Percentiles rank a stretch among this genome's conserved stretches.
These are phyloP conservation scores for Leccinum disarticulatum DNA, from an alignment of 768 basidiomycete species.

Conservation along the genomic window DNA sequence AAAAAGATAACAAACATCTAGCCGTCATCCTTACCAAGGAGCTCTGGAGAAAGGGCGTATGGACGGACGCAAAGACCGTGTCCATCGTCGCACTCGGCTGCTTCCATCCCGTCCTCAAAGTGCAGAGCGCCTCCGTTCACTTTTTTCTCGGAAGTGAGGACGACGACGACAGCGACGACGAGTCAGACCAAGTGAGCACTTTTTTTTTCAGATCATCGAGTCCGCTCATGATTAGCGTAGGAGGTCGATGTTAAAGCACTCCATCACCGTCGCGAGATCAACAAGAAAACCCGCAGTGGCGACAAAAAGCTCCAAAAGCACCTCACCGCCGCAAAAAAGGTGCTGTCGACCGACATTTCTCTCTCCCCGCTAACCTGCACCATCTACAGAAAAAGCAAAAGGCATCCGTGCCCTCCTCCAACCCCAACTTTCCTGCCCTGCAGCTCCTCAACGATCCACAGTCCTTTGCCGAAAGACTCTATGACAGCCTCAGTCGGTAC, in stretches of 20 bases:
- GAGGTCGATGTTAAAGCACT: slow-evolving; percentile 68
- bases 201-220: not conserved
- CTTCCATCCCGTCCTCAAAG: slow-evolving; percentile 91
- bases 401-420: slow-evolving; percentile 24
- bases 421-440: slow-evolving; percentile 85
- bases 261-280: slow-evolving; percentile 86
- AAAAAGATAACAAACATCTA: too few species aligned
- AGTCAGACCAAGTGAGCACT: slow-evolving; percentile 47
- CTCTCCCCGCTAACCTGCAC: slow-evolving; percentile 29
- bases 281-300: slow-evolving; percentile 85
- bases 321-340: slow-evolving; percentile 75
- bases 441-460: slow-evolving; percentile 95
- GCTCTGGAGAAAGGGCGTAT: slow-evolving; percentile 90
- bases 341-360: slow-evolving; percentile 24
- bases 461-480: slow-evolving; percentile 91
- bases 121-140: slow-evolving; percentile 90
- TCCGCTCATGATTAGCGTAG: slow-evolving; percentile 32
- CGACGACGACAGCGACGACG: slow-evolving; percentile 71
- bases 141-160: slow-evolving; percentile 95
- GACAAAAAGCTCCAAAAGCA: slow-evolving; percentile 79
- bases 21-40: slow-evolving; percentile 92
- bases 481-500: slow-evolving; percentile 75
- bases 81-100: slow-evolving; percentile 90
- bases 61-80: slow-evolving; percentile 91
- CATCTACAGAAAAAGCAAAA: slow-evolving; percentile 37